phyloP scores from a whole-genome alignment of 2,329 filamentous ascomycete species.

The Fusarium sp. region DNA sequence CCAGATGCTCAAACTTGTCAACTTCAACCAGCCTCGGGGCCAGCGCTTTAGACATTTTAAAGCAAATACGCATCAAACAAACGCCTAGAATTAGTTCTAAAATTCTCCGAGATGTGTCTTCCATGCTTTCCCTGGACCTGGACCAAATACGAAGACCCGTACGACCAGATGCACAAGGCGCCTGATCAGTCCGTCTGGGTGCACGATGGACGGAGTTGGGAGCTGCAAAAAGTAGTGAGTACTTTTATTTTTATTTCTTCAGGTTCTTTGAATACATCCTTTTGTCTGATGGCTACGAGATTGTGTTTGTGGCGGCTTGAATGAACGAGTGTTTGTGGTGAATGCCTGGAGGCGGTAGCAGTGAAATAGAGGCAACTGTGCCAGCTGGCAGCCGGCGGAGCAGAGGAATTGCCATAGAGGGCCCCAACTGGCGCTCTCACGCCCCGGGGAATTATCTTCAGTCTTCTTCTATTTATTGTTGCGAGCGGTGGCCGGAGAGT shows the following conservation, averaged over 20 bases:
- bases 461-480: not conserved
- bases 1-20: not conserved
- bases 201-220: conserved; percentile 54
- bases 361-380: conserved; percentile 1
- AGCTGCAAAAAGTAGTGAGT: conserved; percentile 60
- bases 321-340: not conserved
- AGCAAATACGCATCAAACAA: not conserved
- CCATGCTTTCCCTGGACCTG: conserved; percentile 67
- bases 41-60: too few relatives aligned
- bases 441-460: too few relatives aligned
- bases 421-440: not conserved
- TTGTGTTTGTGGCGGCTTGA: not conserved
- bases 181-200: conserved; percentile 62
- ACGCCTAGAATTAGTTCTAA: fast-evolving
- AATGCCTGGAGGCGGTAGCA: not conserved
- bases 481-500: not conserved
- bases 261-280: not conserved
- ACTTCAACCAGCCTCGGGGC: not conserved
- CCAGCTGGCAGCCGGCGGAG: conserved; percentile 22
- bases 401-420: conserved; percentile 3
- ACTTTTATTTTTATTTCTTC: conserved; percentile 10
- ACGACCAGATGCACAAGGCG: conserved; percentile 55
- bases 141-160: conserved; percentile 62
- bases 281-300: conserved; percentile 2
- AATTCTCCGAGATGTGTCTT: conserved; percentile 63